Percentiles rank a stretch among this genome's conserved stretches.
These are phyloP conservation scores for Sphagnum magellanicum DNA, from an alignment of 228 moss, liverwort and hornwort genomes.

Conservation along the genomic window DNA sequence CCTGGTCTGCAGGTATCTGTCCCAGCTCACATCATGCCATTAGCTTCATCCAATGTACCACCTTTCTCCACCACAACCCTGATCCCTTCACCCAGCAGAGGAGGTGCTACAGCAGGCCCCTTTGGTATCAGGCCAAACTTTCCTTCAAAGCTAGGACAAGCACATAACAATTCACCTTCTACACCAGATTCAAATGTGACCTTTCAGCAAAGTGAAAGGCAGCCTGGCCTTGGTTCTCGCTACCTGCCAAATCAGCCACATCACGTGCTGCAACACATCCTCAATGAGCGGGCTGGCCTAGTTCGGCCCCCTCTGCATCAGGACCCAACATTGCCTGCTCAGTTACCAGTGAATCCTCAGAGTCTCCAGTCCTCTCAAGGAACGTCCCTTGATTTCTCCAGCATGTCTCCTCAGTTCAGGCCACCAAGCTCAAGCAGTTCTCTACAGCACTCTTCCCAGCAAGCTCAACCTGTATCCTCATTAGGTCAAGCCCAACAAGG, in stretches of 20 bases:
- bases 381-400: constrained; percentile 12
- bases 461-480: constrained; percentile 26
- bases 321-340: constrained; percentile 9
- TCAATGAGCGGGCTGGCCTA: background rate
- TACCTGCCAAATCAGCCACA: constrained; percentile 11
- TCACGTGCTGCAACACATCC: constrained; percentile 9
- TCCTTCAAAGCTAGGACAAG: constrained; percentile 31
- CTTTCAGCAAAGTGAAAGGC: constrained; percentile 36
- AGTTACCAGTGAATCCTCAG: constrained; percentile 44
- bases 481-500: constrained; percentile 22
- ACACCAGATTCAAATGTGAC: constrained; percentile 35
- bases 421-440: constrained; percentile 20
- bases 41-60: constrained; percentile 32
- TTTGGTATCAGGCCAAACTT: constrained; percentile 48
- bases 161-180: constrained; percentile 36
- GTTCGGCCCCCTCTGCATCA: constrained; percentile 17
- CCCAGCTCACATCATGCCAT: constrained; percentile 38
- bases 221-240: constrained; percentile 13
- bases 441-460: constrained; percentile 22
- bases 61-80: constrained; percentile 49
- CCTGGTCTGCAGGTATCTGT: constrained; percentile 27
- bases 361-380: constrained; percentile 23
- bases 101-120: constrained; percentile 12
- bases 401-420: constrained; percentile 28
- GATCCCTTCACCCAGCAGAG: constrained; percentile 31